These are phyloP conservation scores for Picea sitchensis DNA, from an alignment of 75 land plant genomes.

Conservation along the genomic window DNA sequence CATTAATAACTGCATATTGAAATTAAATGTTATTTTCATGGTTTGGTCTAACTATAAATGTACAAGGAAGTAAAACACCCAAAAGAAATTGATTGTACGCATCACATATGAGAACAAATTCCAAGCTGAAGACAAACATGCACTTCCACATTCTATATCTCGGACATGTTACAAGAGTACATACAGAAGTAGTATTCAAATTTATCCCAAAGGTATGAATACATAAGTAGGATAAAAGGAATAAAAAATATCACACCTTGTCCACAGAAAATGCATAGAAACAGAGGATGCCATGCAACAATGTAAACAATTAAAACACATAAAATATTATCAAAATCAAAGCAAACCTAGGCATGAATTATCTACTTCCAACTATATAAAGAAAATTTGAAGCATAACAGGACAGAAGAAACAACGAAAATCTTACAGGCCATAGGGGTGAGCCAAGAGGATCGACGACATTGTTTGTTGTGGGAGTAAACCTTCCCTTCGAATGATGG, in stretches of 20 bases:
- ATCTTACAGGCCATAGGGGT: constrained; percentile 89
- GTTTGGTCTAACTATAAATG: not conserved
- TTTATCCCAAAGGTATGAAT: not conserved
- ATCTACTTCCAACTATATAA: not conserved
- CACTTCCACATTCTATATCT: no score
- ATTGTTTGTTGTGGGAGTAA: constrained; percentile 53
- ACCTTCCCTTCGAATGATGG: constrained; percentile 74
- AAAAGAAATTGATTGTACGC: not conserved
- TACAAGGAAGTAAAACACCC: not conserved
- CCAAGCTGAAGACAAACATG: not conserved
- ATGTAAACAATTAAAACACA: no score
- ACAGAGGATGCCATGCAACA: not conserved
- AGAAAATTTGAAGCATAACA: not conserved
- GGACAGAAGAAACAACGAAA: not conserved
- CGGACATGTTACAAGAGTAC: not conserved
- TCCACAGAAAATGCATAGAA: not conserved
- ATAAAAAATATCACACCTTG: not conserved
- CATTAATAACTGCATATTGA: no score
- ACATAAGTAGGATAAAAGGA: not conserved
- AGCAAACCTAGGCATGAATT: not conserved
- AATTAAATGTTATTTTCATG: not conserved
- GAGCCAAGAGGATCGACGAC: constrained; percentile 75
- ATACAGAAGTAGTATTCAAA: not conserved
- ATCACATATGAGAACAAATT: not conserved
- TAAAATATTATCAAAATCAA: not conserved